Evolutionary conservation across 2,329 filamentous ascomycete genomes (phyloP).

Genomic region (Arthrinium phaeospermum): DNA sequence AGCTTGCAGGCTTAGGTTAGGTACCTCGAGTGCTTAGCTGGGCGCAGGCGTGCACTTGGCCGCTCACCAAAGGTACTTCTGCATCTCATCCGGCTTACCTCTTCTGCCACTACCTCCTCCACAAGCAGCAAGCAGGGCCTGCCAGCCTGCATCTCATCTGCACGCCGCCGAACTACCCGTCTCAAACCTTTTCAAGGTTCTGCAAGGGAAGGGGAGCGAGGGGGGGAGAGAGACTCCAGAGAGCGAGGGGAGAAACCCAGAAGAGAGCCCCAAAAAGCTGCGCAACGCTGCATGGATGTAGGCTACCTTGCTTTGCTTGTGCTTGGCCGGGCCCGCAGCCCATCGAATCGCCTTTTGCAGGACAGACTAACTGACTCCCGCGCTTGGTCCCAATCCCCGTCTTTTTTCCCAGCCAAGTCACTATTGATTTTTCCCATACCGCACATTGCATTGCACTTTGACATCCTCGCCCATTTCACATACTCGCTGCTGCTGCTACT

Average conservation of each 20-base stretch:
- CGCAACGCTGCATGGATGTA: neutral
- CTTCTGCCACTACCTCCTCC: neutral
- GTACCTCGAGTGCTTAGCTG: neutral
- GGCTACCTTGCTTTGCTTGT: neutral
- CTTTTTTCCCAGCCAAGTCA: neutral
- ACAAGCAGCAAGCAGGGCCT: slow-evolving; percentile 3
- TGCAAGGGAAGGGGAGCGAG: neutral
- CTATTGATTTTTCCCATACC: slow-evolving; percentile 18
- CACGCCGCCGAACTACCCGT: slow-evolving; percentile 20
- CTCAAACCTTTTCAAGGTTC: slow-evolving; percentile 17
- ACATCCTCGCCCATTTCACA: slow-evolving; percentile 3
- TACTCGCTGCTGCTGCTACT: neutral
- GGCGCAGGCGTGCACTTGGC: neutral
- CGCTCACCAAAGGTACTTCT: neutral
- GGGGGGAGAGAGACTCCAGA: neutral
- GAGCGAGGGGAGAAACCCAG: neutral
- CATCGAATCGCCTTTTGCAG: slow-evolving; percentile 4
- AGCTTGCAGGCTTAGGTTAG: neutral
- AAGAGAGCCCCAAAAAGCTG: neutral
- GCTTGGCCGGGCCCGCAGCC: neutral
- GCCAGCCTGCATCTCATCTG: slow-evolving; percentile 2
- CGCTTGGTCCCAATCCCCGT: slow-evolving; percentile 13
- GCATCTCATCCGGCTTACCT: neutral
- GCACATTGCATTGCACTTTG: neutral
- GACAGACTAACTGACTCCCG: slow-evolving; percentile 4